Conservation (phyloP, 768 basidiomycete species). For the Tricholoma saponaceum region DNA sequence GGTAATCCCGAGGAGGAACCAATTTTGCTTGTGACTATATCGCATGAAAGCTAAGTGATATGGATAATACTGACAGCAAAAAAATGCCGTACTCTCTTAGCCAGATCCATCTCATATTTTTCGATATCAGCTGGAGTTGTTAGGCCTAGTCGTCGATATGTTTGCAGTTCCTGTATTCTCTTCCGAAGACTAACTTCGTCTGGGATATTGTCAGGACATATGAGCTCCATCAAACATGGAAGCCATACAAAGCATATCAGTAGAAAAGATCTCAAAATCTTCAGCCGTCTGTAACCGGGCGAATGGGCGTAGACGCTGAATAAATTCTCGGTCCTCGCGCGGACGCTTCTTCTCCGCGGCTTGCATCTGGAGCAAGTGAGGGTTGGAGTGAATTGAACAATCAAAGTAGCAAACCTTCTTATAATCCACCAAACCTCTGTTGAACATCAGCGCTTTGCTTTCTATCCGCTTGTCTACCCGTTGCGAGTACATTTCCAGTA, state of each 20-base stretch:
- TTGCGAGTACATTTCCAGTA: slow-evolving; percentile 90
- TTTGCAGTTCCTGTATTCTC: slow-evolving; percentile 87
- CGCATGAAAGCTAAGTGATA: background rate
- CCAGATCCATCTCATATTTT: slow-evolving; percentile 74
- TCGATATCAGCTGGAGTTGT: slow-evolving; percentile 86
- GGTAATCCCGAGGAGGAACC: slow-evolving; percentile 50
- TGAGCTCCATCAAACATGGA: background rate
- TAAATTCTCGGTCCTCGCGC: slow-evolving; percentile 88
- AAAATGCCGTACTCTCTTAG: slow-evolving; percentile 52
- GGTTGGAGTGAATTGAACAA: background rate
- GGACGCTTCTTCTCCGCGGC: slow-evolving; percentile 87
- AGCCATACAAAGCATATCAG: slow-evolving; percentile 84
- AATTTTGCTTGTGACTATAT: slow-evolving; percentile 60
- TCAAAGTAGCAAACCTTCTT: slow-evolving; percentile 66
- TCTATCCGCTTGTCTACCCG: slow-evolving; percentile 83
- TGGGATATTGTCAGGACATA: slow-evolving; percentile 25
- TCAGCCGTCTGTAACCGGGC: slow-evolving; percentile 85
- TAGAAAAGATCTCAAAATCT: slow-evolving; percentile 84
- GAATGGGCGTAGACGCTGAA: slow-evolving; percentile 87
- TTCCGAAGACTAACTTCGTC: slow-evolving; percentile 88
- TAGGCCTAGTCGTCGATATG: slow-evolving; percentile 83
- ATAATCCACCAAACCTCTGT: slow-evolving; percentile 87
- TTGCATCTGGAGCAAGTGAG: slow-evolving; percentile 58
- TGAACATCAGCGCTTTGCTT: slow-evolving; percentile 86
- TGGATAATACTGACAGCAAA: background rate